Evolutionary conservation across 352 stramenopile genomes (phyloP).

Genomic region (Aphanomyces astaci): DNA sequence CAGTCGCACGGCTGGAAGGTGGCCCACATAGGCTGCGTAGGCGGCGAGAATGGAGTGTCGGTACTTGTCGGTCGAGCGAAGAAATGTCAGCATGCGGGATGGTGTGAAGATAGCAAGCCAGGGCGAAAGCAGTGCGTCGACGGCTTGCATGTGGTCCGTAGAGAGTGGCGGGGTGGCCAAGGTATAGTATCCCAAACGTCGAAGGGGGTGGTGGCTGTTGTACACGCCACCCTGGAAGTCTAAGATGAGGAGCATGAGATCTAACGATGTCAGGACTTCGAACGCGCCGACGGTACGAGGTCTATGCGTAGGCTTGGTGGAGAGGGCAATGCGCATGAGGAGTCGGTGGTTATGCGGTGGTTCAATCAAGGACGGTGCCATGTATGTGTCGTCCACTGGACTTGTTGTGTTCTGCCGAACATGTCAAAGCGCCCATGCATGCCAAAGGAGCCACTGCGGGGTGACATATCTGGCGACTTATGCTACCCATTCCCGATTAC

Average conservation of each 20-base stretch:
- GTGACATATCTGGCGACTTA: no score
- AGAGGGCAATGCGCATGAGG: no score
- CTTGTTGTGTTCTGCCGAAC: no score
- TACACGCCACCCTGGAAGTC: conserved; percentile 5
- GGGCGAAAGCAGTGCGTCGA: neutral
- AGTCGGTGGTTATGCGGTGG: no score
- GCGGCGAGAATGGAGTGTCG: neutral
- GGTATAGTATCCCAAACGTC: neutral
- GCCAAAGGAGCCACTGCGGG: no score
- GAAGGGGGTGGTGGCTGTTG: neutral
- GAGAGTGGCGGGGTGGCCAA: neutral
- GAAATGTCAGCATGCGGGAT: neutral
- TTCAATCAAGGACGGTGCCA: no score
- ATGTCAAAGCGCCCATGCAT: no score
- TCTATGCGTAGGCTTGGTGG: neutral
- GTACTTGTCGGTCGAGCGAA: neutral
- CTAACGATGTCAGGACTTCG: neutral
- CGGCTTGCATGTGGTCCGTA: neutral
- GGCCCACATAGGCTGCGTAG: neutral
- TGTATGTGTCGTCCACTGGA: no score
- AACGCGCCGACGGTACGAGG: neutral
- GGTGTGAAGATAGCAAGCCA: neutral
- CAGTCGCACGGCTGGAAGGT: neutral
- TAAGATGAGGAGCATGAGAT: neutral
- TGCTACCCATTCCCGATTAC: no score